Evolutionary conservation across 73 alveolate species (phyloP).

Genomic region (Symbiodinium natans): DNA sequence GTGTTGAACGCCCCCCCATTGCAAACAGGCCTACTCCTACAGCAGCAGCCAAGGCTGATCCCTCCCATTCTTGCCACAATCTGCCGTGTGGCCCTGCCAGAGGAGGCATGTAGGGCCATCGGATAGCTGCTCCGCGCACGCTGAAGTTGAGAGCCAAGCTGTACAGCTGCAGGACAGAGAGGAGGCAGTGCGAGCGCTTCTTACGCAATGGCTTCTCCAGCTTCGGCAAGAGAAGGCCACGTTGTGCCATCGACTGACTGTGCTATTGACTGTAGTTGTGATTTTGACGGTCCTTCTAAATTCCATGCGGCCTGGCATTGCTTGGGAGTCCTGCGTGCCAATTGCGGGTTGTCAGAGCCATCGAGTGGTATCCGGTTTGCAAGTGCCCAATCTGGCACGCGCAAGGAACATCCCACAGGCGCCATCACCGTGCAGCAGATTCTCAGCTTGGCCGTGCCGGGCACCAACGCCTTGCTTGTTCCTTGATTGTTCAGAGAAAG

Average conservation of each 20-base stretch:
- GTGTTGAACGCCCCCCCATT: no score
- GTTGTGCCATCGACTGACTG: no score
- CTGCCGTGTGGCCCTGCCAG: constrained; percentile 68
- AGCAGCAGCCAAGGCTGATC: constrained; percentile 29
- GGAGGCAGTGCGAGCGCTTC: constrained; percentile 60
- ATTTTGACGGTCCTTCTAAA: no score
- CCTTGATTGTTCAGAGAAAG: background rate
- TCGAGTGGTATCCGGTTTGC: no score
- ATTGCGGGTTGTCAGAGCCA: no score
- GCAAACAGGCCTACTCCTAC: background rate
- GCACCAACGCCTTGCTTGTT: background rate
- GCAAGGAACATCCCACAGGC: constrained; percentile 50
- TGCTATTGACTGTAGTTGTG: no score
- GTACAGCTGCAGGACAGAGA: constrained; percentile 68
- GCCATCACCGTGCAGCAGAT: constrained; percentile 64
- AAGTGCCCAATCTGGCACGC: no score
- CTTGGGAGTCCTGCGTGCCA: no score
- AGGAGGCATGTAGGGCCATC: no score
- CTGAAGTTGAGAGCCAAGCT: no score
- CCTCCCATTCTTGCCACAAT: constrained; percentile 83
- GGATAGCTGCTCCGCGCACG: no score
- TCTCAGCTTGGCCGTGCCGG: constrained; percentile 72
- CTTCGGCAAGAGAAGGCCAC: constrained; percentile 36
- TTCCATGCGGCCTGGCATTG: no score
- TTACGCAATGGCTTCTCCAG: constrained; percentile 61